Evolutionary conservation across 2,329 filamentous ascomycete species (phyloP).

Genomic region (Pseudogymnoascus sp.): DNA sequence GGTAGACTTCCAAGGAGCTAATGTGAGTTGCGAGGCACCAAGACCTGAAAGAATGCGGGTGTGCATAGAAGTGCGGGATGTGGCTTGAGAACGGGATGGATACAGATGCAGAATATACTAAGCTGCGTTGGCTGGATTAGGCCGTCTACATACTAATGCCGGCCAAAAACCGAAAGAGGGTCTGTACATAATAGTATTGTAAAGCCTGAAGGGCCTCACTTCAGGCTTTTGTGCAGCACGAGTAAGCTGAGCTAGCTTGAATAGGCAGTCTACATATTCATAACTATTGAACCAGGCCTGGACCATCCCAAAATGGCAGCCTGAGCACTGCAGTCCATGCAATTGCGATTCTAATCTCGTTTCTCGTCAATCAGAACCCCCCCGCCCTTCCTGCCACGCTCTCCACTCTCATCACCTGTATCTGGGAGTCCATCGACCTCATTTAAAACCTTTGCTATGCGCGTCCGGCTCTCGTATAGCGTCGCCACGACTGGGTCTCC

Average conservation of each 20-base stretch:
- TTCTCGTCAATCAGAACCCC: neutral
- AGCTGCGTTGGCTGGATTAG: neutral
- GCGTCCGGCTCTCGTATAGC: constrained; percentile 1
- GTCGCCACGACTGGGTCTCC: constrained; percentile 8
- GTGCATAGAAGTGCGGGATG: neutral
- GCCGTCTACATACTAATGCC: neutral
- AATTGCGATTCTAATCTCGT: neutral
- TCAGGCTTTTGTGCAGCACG: neutral
- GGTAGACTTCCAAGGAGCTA: neutral
- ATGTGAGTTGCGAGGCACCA: neutral
- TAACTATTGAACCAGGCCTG: neutral
- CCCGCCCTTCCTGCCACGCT: neutral
- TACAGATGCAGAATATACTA: neutral
- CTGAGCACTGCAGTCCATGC: neutral
- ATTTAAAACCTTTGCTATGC: constrained; percentile 8
- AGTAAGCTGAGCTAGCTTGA: neutral
- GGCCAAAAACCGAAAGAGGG: neutral
- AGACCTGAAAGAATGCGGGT: neutral
- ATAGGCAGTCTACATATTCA: neutral
- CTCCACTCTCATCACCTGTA: neutral
- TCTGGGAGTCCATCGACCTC: constrained; percentile 1
- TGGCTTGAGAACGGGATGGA: neutral
- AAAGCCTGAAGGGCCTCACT: too few relatives aligned
- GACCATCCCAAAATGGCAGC: neutral
- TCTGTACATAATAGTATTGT: neutral